Evolutionary conservation across 768 basidiomycete species (phyloP), one percentile per base, ranked within the genome.

Genomic region (Suillus discolor): DNA sequence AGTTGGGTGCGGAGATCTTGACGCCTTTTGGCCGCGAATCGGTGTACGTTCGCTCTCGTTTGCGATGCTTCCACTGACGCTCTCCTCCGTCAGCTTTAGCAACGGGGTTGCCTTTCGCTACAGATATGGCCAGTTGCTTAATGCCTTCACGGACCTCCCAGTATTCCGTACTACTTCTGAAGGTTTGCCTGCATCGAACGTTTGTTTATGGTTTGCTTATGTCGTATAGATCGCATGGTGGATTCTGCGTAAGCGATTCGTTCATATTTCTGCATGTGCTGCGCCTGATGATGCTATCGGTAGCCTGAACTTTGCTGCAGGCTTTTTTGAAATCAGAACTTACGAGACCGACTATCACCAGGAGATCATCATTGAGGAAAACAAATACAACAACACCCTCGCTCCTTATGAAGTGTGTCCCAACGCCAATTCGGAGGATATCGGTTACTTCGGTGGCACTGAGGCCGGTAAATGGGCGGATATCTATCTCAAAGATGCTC

Each of bases 161-260:
- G 84, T 86, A 11, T 85, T 84, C 71, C 75, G 84, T 11, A 85
- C 81, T 2, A 82, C 81, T 15, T 78, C 77, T 4, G 76, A 83
- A 75, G 78, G 80, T 75, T 55, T 31, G 41, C 23, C 18, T n/a
- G 5, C 42, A 31, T n/a, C 55, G n/a, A 23, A n/a, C 36, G 6
- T 39, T 9, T 41, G 6, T 28, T 60, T 60, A 60, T 41, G 3
- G 5, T 38, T 60, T 41, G 25, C 9, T 60, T 41, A 18, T 28
- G 6, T 45, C 31, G 0, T 20, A 60, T 53, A 75, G 75, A 73
- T 15, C 74, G 78, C 20, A 79, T 79, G 77, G 65, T 76, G 18
- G 72, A 74, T 49, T 78, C 76, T 28, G 78, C 77, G 75, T 75
- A 61, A 61, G 64, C 23, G n/a, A 45, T 44, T 47, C 13, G 23